Evolutionary conservation across 176 grass and related monocot genomes (phyloP), one percentile per base, ranked within the genome.

Genomic region (Echinochloa phyllopogon): DNA sequence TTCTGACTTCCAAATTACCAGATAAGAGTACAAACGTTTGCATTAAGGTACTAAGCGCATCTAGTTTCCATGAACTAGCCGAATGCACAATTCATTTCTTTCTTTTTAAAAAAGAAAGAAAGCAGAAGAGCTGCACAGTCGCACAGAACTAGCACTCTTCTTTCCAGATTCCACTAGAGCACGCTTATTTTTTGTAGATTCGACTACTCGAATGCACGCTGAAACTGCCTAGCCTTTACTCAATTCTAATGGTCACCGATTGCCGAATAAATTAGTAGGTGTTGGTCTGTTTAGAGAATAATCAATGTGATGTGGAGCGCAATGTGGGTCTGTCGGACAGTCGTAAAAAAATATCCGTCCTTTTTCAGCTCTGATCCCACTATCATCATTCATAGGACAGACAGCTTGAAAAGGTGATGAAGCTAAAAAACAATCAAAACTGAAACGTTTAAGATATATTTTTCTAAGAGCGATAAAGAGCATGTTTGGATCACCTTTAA

Each of bases 271-370:
- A 76, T 56, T 81, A 75, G 33, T 25, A 80, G 64, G 51, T 42
- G 51, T 42, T 21, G 43, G 44, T 72, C 56, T 64, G 42, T 7
- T 69, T 78, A 48, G 12, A 47, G 40, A 85, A 69, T 58, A 70
- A 85, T 78, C 6, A 77, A 37, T 77, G 24, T 85, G 72, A 57
- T 77, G 73, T 85, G 73, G 61, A 67, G 49, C 27, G 17, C 86
- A 70, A 36, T 68, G 23, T 43, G 48, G 48, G 61, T 67, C 44
- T 84, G 72, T 84, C 61, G 45, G 59, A 53, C n/a, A 65, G 8
- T 24, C 43, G 47, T 3, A 56, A 76, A 72, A 0, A 20, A 37
- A 38, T 21, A 4, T 48, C n/a, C 1, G 23, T 23, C 64, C 14
- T 11, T 56, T 77, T 84, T 16, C 27, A 52, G 71, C 47, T 74